A percentile compares a stretch with the other conserved stretches of the same genome.
These are phyloP conservation scores for Cardamine chenopodiifolia DNA, from an alignment of 345 rosid species.

Conservation along the genomic window DNA sequence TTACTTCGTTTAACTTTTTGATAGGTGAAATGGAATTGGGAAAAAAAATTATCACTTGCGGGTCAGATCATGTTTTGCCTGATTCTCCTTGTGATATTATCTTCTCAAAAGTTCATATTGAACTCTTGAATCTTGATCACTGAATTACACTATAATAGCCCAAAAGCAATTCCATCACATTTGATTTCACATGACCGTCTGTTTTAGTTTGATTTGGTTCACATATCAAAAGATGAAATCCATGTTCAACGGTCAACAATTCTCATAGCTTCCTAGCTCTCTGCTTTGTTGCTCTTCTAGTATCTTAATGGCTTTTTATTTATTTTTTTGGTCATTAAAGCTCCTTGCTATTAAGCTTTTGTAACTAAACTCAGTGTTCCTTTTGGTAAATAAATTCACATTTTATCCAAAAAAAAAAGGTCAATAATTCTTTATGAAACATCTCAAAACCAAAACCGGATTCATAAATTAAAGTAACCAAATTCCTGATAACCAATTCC, in stretches of 20 bases:
- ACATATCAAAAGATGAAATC: neutral
- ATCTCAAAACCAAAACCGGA: conserved; percentile 19
- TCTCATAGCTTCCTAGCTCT: neutral
- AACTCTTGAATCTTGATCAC: neutral
- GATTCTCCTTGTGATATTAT: neutral
- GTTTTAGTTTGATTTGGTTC: neutral
- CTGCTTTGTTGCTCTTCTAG: too few relatives aligned
- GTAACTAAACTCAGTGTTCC: too few relatives aligned
- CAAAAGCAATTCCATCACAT: conserved; percentile 1
- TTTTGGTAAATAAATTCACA: too few relatives aligned
- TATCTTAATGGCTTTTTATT: too few relatives aligned
- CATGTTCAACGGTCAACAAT: conserved; percentile 8
- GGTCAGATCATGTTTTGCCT: conserved; percentile 21
- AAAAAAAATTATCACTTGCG: neutral
- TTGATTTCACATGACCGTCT: neutral
- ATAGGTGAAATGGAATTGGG: neutral
- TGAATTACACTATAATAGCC: neutral
- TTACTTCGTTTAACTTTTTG: neutral
- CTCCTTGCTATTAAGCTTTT: too few relatives aligned
- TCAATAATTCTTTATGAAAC: neutral
- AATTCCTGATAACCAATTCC: conserved; percentile 11
- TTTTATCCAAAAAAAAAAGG: neutral
- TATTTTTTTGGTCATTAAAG: too few relatives aligned
- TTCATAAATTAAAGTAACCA: conserved; percentile 14
- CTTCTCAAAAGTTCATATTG: neutral